A percentile compares a stretch with the other conserved stretches of the same genome.
These are phyloP conservation scores for Cardiosporidium cionae DNA, from an alignment of 169 alveolate species.

Conservation along the genomic window DNA sequence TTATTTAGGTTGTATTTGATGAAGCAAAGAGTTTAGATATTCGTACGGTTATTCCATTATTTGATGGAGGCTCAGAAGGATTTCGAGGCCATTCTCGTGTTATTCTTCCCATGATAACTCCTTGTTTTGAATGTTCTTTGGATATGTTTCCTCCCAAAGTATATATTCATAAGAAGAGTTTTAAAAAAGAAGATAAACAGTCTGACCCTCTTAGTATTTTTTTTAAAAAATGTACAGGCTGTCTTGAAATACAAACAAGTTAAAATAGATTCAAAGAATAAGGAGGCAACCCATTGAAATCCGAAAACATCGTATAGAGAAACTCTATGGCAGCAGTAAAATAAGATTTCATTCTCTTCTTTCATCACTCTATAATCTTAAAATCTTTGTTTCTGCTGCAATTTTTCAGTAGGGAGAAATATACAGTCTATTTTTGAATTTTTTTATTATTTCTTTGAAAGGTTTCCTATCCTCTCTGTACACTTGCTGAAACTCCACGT, in stretches of 20 bases:
- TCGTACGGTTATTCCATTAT: slow-evolving; percentile 61
- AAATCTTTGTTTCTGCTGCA: neutral
- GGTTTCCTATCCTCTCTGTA: slow-evolving; percentile 89
- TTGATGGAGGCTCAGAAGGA: slow-evolving; percentile 86
- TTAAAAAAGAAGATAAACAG: too few species aligned
- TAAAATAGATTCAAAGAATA: too few species aligned
- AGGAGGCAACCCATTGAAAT: too few species aligned
- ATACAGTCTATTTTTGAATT: neutral
- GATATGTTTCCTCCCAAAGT: slow-evolving; percentile 63
- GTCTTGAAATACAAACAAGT: too few species aligned
- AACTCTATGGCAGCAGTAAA: too few species aligned
- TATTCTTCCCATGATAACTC: slow-evolving; percentile 70
- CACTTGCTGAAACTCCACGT: slow-evolving; percentile 96
- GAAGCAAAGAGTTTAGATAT: too few species aligned
- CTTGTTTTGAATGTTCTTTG: slow-evolving; percentile 83
- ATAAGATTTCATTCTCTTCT: too few species aligned
- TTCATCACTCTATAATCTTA: too few species aligned
- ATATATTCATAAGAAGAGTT: slow-evolving; percentile 41
- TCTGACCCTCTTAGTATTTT: too few species aligned
- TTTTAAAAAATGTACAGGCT: too few species aligned
- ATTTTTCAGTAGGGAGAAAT: too few species aligned
- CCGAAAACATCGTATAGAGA: too few species aligned
- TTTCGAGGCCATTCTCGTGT: slow-evolving; percentile 69
- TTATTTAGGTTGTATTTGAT: neutral
- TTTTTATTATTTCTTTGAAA: neutral